Base-by-base conservation (phyloP, 2,329 filamentous ascomycete species). In the Cadophora sp. region DNA sequence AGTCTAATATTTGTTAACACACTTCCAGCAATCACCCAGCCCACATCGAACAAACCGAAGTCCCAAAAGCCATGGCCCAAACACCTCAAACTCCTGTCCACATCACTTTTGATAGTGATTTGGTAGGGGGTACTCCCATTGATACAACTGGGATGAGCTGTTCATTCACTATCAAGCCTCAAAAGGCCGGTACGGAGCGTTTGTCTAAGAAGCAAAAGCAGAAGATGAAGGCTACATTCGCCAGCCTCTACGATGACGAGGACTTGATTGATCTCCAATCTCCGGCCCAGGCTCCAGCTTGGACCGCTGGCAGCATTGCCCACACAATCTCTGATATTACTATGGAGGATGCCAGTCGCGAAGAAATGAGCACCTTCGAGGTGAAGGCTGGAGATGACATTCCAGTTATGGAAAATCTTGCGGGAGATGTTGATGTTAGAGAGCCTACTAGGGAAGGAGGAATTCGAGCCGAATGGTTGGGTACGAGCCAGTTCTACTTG, bases 401-500 rank as follows among this genome's bases (percentile, higher is more conserved):
- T 16, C 9, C n/a, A 4, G 40, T 1, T 1, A 37, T 34, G n/a
- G 24, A 62, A 62, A 37, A 22, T 6, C 6, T 2, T 16, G 16
- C 6, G 14, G 16, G 11, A 4, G 29, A 2, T 34, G 9, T 14
- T n/a, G 24, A 29, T n/a, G 40, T 11, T 34, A 14, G 27, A 50
- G 8, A 16, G 2, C 1, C 22, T 46, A 22, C 48, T 8, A 22
- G 29, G 16, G 19, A 11, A 4, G 0, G 19, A n/a, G 27, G 7
- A 26, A 68, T 75, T 31, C 67, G 65, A n/a, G 43, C 62, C 19
- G 72, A 74, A 24, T 75, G 73, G 73, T 64, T 74, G 43, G 73
- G 73, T 1, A 74, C 73, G 4, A 69, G 69, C 24, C 68, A 69
- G 3, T 68, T 72, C 24, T 65, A 67, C 12, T 43, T 65, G 6